Percentiles rank a stretch among this genome's conserved stretches.
phyloP scores from a whole-genome alignment of 1,284 basidiomycete species.

The Cryptococcus sp. region DNA sequence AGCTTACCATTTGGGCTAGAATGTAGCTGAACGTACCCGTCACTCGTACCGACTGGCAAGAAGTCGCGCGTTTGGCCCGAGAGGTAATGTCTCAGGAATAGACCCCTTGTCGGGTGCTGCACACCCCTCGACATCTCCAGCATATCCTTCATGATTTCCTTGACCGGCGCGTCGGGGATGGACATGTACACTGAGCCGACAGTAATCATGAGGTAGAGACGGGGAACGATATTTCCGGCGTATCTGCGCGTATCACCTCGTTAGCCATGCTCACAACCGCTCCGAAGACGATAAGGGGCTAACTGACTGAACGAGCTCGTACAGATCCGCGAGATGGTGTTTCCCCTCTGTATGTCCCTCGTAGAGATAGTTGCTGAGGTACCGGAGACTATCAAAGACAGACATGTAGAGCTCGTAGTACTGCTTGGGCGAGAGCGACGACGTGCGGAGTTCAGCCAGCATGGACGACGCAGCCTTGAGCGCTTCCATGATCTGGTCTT shows the following conservation, averaged over 20 bases:
- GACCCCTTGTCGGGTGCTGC: conserved; percentile 85
- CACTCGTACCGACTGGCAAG: conserved; percentile 78
- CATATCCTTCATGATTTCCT: conserved; percentile 99
- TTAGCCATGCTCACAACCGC: not conserved
- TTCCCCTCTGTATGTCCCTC: conserved; percentile 85
- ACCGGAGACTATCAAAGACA: conserved; percentile 88
- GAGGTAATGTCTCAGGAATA: conserved; percentile 91
- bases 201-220: conserved; percentile 96
- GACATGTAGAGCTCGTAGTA: conserved; percentile 99
- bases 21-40: conserved; percentile 64
- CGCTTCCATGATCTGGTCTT: conserved; percentile 95
- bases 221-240: conserved; percentile 72
- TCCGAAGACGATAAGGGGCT: not conserved
- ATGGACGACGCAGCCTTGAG: conserved; percentile 92
- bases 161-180: conserved; percentile 87
- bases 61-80: conserved; percentile 92
- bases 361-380: conserved; percentile 90
- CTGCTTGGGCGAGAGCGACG: conserved; percentile 87
- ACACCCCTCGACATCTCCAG: conserved; percentile 97
- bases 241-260: conserved; percentile 32
- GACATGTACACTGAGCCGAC: conserved; percentile 98
- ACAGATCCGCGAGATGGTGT: conserved; percentile 93
- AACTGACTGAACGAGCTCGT: conserved; percentile 90
- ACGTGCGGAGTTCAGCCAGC: conserved; percentile 90
- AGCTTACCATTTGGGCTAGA: not conserved